Evolutionary conservation across 2,329 filamentous ascomycete genomes (phyloP).

Genomic region (Zymoseptoria ardabiliae): DNA sequence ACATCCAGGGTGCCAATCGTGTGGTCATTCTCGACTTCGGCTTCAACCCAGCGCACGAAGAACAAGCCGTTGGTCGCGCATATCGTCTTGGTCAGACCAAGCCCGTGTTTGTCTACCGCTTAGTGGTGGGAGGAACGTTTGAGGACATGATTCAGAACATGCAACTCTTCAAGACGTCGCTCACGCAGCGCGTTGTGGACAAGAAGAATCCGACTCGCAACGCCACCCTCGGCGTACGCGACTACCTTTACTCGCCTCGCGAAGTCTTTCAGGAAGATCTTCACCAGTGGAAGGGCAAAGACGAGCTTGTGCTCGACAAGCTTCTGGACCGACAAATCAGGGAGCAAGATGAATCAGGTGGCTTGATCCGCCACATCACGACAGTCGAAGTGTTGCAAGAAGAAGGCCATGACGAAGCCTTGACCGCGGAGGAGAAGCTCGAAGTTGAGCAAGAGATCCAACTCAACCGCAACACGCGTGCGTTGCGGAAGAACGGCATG

Average conservation of each 20-base stretch:
- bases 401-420: constrained; percentile 26
- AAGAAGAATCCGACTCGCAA: constrained; percentile 67
- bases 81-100: constrained; percentile 81
- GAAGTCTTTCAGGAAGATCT: constrained; percentile 44
- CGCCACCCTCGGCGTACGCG: constrained; percentile 45
- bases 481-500: background rate
- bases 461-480: background rate
- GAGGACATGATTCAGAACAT: constrained; percentile 68
- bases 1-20: constrained; percentile 75
- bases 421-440: constrained; percentile 25
- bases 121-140: constrained; percentile 70
- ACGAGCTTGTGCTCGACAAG: constrained; percentile 52
- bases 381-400: constrained; percentile 31
- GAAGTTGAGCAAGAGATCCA: constrained; percentile 22
- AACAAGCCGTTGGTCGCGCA: constrained; percentile 78
- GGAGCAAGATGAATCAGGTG: constrained; percentile 56
- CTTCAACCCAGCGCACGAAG: constrained; percentile 74
- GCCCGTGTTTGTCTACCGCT: constrained; percentile 75
- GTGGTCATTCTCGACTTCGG: constrained; percentile 79
- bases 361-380: constrained; percentile 22
- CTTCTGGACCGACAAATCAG: constrained; percentile 46
- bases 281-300: constrained; percentile 49
- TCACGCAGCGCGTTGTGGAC: constrained; percentile 74
- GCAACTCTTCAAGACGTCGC: constrained; percentile 72
- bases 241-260: constrained; percentile 55